Conservation (phyloP, 1,284 basidiomycete species). For the Volvariella surrecta region DNA sequence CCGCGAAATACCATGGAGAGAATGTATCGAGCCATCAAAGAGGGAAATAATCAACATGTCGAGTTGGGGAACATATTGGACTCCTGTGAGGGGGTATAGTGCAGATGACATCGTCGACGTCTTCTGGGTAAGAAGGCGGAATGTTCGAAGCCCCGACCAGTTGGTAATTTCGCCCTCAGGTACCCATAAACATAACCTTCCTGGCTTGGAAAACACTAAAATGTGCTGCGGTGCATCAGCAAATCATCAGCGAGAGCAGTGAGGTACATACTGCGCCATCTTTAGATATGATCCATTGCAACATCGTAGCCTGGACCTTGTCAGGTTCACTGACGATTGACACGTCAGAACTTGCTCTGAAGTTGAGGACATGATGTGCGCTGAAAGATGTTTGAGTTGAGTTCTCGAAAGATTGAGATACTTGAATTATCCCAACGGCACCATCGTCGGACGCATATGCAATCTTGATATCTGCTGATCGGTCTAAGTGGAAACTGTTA, state of each 20-base stretch:
- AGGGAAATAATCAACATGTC: constrained; percentile 52
- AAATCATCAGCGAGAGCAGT: constrained; percentile 26
- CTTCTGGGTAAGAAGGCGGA: constrained; percentile 37
- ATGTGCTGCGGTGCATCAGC: constrained; percentile 38
- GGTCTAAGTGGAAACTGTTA: neutral
- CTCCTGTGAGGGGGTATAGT: constrained; percentile 46
- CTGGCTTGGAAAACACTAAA: constrained; percentile 51
- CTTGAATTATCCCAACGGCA: constrained; percentile 39
- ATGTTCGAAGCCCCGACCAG: constrained; percentile 38
- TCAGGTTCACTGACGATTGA: constrained; percentile 26
- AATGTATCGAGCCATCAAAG: constrained; percentile 62
- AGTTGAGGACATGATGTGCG: constrained; percentile 23
- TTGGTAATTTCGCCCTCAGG: constrained; percentile 6
- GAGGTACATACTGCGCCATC: constrained; percentile 31
- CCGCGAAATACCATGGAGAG: constrained; percentile 39
- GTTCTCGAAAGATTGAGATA: constrained; percentile 37
- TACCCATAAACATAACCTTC: constrained; percentile 36
- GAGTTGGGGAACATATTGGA: constrained; percentile 36
- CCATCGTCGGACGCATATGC: constrained; percentile 56
- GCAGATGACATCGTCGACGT: constrained; percentile 50
- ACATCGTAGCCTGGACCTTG: constrained; percentile 35
- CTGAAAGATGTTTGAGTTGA: constrained; percentile 19
- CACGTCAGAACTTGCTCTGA: constrained; percentile 23
- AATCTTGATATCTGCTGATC: constrained; percentile 42
- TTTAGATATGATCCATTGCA: constrained; percentile 45